Evolutionary conservation across 352 stramenopile species (phyloP).

Genomic region (Globisporangium echinulatum): DNA sequence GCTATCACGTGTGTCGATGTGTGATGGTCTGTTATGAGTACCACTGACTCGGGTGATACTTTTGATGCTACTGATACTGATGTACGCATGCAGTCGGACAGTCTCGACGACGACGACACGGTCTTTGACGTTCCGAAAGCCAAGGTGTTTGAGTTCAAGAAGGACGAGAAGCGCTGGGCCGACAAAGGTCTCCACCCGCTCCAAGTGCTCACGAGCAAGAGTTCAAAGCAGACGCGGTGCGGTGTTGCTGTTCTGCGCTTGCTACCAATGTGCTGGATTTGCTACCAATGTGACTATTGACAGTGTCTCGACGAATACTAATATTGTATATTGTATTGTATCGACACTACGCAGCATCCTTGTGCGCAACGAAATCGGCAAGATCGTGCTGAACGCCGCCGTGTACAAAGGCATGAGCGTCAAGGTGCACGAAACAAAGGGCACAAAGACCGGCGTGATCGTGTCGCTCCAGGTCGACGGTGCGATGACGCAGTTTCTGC

Average conservation of each 20-base stretch:
- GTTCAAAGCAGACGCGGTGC: slow-evolving; percentile 57
- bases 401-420: slow-evolving; percentile 77
- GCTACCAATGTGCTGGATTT: background rate
- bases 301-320: background rate
- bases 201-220: slow-evolving; percentile 74
- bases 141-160: slow-evolving; percentile 84
- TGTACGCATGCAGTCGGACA: slow-evolving; percentile 32
- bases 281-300: background rate
- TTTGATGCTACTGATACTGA: no score
- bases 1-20: background rate
- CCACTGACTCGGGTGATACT: background rate
- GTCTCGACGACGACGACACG: slow-evolving; percentile 51
- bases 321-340: background rate
- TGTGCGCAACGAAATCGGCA: slow-evolving; percentile 81
- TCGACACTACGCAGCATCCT: slow-evolving; percentile 40
- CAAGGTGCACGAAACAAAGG: slow-evolving; percentile 57
- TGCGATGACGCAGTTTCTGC: slow-evolving; percentile 55
- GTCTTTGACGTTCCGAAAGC: slow-evolving; percentile 73
- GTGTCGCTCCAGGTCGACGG: slow-evolving; percentile 59
- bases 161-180: slow-evolving; percentile 83
- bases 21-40: background rate
- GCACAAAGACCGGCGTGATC: slow-evolving; percentile 70
- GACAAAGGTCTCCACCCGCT: slow-evolving; percentile 81
- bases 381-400: slow-evolving; percentile 79
- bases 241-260: background rate